Base-by-base conservation (phyloP, 176 grass and related monocot species). In the Chloris gayana region DNA sequence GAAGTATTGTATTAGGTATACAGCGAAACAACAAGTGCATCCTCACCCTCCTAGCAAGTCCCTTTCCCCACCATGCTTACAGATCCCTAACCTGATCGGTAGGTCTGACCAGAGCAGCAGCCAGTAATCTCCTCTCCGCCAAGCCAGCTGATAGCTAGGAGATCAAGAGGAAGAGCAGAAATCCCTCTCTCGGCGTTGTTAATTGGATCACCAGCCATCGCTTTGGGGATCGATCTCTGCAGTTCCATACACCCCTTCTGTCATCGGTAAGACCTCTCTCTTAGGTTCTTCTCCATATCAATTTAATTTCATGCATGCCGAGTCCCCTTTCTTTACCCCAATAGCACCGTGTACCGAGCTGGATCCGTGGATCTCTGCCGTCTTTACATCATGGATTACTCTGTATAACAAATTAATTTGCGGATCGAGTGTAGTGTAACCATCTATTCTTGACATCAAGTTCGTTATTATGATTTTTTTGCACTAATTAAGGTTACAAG, bases 21-120 rank as follows among this genome's bases (percentile, higher is more conserved):
- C 54, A 24, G 22, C 18, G 50, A 37, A 70, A 70, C 78, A 70
- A 70, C 78, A 30, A 69, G 64, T 69, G 63, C 60, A 35, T 29
- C 65, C 9, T 58, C 18, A 65, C 50, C 38, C 66, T 63, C 26
- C 51, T 56, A n/a, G 51, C 19, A 56, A 25, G 56, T 25, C 56
- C 22, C 56, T 58, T 58, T 58, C 56, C 56, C 56, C 56, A 58
- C 56, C 56, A 58, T 58, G 24, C 54, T 25, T 58, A 25, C 56
- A 25, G 22, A 58, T 14, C 56, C 15, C 46, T 49, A 49, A 49
- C 46, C 46, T 49, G 46, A 46, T 46, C 6, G 44, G 3, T 49
- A 9, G 3, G 46, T 22, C 51, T 56, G 51, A 56, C 51, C 51
- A n/a, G 19, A 56, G 51, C 51, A 56, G 51, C 51, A 56, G 51